A percentile compares a stretch with the other conserved stretches of the same genome.
These are phyloP conservation scores for Fusarium cicatricum DNA, from an alignment of 2,329 filamentous ascomycete species.

Conservation along the genomic window DNA sequence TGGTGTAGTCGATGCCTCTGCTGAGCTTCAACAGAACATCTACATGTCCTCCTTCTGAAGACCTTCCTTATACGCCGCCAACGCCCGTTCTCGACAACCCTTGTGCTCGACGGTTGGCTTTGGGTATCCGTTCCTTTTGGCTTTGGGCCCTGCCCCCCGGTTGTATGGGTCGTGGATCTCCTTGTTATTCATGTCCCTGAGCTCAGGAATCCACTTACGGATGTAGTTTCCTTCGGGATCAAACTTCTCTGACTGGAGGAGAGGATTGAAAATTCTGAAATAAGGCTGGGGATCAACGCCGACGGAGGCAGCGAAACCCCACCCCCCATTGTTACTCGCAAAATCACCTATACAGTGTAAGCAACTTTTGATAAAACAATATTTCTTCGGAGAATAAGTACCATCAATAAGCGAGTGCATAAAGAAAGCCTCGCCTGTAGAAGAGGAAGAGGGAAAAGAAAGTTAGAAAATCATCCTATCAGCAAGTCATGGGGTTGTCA, in stretches of 20 bases:
- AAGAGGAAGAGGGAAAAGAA: too few relatives aligned
- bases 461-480: background rate
- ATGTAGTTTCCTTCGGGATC: constrained; percentile 83
- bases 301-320: constrained; percentile 66
- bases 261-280: constrained; percentile 88
- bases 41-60: constrained; percentile 42
- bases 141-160: constrained; percentile 65
- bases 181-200: constrained; percentile 68
- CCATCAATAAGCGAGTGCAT: constrained; percentile 84
- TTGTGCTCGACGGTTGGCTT: constrained; percentile 79
- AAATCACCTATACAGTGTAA: too few relatives aligned
- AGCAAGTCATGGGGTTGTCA: background rate
- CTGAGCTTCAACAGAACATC: background rate
- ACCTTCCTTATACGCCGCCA: constrained; percentile 73
- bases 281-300: constrained; percentile 90
- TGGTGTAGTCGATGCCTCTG: too few relatives aligned
- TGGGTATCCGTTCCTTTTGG: constrained; percentile 76
- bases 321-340: constrained; percentile 75
- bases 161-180: constrained; percentile 85
- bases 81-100: constrained; percentile 69
- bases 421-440: constrained; percentile 82
- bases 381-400: too few relatives aligned
- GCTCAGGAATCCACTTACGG: constrained; percentile 80
- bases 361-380: too few relatives aligned
- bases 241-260: constrained; percentile 86